Percentiles rank a stretch among this genome's conserved stretches.
Evolutionary conservation across 352 stramenopile genomes (phyloP).

Genomic region (Globisporangium nagaii): DNA sequence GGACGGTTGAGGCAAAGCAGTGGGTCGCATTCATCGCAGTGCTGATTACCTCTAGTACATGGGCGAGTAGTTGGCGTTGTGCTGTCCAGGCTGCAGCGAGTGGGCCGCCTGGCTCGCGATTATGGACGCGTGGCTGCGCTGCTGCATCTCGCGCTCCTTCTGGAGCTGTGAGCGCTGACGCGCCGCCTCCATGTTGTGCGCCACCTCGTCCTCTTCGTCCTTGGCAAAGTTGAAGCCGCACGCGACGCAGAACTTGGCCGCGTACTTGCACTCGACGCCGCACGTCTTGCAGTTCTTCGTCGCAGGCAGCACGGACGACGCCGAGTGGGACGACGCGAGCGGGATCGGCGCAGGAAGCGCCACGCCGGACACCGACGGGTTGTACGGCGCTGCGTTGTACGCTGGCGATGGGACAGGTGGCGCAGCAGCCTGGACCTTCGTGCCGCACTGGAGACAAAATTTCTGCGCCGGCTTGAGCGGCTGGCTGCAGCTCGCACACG

Average conservation of each 20-base stretch:
- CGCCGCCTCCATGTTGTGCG: constrained; percentile 61
- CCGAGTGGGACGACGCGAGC: constrained; percentile 28
- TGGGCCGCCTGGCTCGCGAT: constrained; percentile 57
- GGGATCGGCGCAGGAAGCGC: constrained; percentile 55
- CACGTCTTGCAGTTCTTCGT: constrained; percentile 65
- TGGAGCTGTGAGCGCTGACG: constrained; percentile 38
- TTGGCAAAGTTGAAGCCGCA: constrained; percentile 79
- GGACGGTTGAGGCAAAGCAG: neutral
- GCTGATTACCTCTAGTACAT: constrained; percentile 5
- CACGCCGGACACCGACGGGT: constrained; percentile 25
- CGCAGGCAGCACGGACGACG: constrained; percentile 22
- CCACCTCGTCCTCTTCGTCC: constrained; percentile 74
- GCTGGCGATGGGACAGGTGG: constrained; percentile 1
- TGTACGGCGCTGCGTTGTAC: constrained; percentile 18
- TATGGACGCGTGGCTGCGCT: constrained; percentile 61
- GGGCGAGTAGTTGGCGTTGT: constrained; percentile 8
- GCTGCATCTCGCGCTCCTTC: constrained; percentile 51
- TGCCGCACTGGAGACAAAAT: constrained; percentile 77
- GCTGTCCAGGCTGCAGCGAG: constrained; percentile 22
- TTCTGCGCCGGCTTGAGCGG: constrained; percentile 60
- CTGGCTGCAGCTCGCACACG: constrained; percentile 43
- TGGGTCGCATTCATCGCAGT: neutral
- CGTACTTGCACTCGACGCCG: constrained; percentile 64
- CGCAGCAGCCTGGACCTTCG: constrained; percentile 27
- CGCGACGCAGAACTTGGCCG: constrained; percentile 76